Evolutionary conservation across 805 yeast species (phyloP).

Genomic region (Starmerella bombicola): DNA sequence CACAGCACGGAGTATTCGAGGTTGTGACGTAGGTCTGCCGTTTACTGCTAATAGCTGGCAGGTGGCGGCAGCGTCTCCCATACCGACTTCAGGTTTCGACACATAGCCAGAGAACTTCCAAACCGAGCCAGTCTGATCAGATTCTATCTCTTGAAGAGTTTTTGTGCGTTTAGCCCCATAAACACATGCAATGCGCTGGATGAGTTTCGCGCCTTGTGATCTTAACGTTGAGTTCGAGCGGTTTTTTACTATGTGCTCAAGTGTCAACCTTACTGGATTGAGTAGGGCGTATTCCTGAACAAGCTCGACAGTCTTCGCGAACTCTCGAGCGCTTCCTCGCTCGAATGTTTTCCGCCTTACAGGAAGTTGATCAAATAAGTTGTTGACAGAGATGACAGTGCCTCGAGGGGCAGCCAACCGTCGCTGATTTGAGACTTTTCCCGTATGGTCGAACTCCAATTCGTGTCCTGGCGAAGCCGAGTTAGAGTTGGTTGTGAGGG

Average conservation of each 20-base stretch:
- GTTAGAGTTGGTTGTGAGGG: conserved; percentile 36
- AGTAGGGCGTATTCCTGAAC: conserved; percentile 61
- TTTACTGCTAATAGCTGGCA: conserved; percentile 68
- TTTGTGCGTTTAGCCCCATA: conserved; percentile 57
- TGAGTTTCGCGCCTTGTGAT: conserved; percentile 38
- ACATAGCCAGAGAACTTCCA: conserved; percentile 40
- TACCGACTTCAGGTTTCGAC: conserved; percentile 68
- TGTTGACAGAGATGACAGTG: conserved; percentile 46
- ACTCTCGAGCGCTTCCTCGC: conserved; percentile 59
- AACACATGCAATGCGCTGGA: conserved; percentile 48
- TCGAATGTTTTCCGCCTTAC: conserved; percentile 67
- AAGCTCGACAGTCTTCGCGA: conserved; percentile 48
- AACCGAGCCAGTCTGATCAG: conserved; percentile 18
- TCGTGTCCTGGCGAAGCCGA: conserved; percentile 44
- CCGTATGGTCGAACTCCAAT: conserved; percentile 44
- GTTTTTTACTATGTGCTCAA: conserved; percentile 37
- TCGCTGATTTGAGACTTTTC: conserved; percentile 34
- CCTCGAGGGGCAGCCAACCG: conserved; percentile 50
- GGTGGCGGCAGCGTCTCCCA: conserved; percentile 59
- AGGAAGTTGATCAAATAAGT: conserved; percentile 59
- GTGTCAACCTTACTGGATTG: conserved; percentile 45
- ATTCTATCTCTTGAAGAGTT: conserved; percentile 42
- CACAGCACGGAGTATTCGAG: conserved; percentile 43
- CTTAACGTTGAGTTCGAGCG: conserved; percentile 12
- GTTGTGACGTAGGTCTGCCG: conserved; percentile 55